phyloP scores from a whole-genome alignment of 1,284 basidiomycete genomes.

The Ganoderma lucidum region DNA sequence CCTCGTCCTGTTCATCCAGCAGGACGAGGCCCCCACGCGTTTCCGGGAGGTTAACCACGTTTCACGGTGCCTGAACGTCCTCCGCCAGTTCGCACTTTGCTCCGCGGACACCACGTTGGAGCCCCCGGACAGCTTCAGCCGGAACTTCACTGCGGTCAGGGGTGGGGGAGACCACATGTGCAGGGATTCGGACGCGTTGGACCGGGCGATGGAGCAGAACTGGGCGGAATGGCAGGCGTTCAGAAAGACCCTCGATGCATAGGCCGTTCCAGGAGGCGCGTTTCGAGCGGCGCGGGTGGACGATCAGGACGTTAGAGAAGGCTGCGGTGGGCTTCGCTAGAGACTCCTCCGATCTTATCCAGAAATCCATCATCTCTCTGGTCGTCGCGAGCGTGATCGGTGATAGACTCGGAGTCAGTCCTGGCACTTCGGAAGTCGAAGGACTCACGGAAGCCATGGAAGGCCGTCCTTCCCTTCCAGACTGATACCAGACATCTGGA shows the following conservation, averaged over 20 bases:
- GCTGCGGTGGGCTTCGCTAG: not conserved
- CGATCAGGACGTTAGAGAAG: not conserved
- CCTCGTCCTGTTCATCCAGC: conserved; percentile 30
- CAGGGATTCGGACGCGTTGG: conserved; percentile 27
- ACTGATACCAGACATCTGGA: not conserved
- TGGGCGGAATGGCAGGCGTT: conserved; percentile 31
- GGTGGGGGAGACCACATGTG: conserved; percentile 23
- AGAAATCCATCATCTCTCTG: not conserved
- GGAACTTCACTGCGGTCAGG: conserved; percentile 27
- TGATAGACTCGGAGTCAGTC: not conserved
- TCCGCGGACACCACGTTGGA: conserved; percentile 46
- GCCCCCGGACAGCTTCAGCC: conserved; percentile 31
- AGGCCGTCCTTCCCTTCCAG: not conserved
- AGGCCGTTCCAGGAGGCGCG: not conserved
- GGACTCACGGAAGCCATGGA: not conserved
- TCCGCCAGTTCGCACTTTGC: conserved; percentile 45
- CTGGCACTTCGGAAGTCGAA: not conserved
- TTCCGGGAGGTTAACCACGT: conserved; percentile 22
- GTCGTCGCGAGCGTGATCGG: not conserved
- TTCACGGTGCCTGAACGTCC: conserved; percentile 34
- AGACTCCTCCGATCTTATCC: not conserved
- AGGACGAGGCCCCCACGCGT: conserved; percentile 16
- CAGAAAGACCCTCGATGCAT: conserved; percentile 9
- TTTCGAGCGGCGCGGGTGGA: not conserved
- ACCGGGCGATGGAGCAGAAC: conserved; percentile 28